Evolutionary conservation across 768 basidiomycete species (phyloP), one percentile per base, ranked within the genome.

Genomic region (Crucibulum laeve): DNA sequence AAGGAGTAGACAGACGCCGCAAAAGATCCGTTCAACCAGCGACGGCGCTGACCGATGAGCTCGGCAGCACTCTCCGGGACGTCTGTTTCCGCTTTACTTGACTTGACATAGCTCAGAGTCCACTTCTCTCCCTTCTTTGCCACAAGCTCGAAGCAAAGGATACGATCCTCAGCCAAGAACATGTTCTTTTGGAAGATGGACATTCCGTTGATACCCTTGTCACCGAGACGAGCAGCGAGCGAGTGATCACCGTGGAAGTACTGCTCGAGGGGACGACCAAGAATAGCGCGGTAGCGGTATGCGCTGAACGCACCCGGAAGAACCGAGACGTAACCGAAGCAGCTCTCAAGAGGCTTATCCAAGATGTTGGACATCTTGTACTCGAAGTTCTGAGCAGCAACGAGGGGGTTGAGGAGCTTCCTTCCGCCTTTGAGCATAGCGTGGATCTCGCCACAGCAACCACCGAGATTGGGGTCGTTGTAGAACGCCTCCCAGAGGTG

Each of bases 321-420:
- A 49, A 97, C 93, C 25, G 91, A 92, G 8, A 93, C 91, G 53
- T 96, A 97, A 25, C 94, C 94, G 54, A 97, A 96, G 50, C 87
- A 85, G 59, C 89, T 92, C 67, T 97, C 94, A 41, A 92, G 73
- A 1, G 94, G 94, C 60, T 96, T 94, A 62, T 93, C 91, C 84
- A 97, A 72, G 57, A 97, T 95, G 65, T 97, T 96, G 35, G 91
- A 93, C 89, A 96, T 95, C 69, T 92, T 96, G 69, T 96, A 96
- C 67, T 94, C 92, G 54, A 94, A 94, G 67, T 97, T 96, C 63
- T 97, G 94, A 14, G 94, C 92, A 5, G 94, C 94, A 24, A 97
- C 78, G 36, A 93, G 69, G 17, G 91, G 94, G 56, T 96, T 97
- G 47, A 96, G 62, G 19, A 97, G 79, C 62, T 96, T 96, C 64